Evolutionary conservation across 441 rosid genomes (phyloP).

Genomic region (Erodium moschatum): DNA sequence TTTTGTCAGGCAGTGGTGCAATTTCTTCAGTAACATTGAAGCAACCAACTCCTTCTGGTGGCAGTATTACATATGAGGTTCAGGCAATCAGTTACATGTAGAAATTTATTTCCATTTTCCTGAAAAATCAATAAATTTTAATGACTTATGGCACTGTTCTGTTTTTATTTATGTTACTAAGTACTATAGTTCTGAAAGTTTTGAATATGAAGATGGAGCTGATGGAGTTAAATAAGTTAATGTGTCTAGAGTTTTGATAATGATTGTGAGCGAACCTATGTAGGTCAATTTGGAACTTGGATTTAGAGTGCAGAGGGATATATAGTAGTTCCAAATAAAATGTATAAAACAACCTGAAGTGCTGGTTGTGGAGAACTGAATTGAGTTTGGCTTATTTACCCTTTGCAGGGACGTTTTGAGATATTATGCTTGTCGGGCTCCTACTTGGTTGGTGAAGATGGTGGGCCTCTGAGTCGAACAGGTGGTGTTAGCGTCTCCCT

Average conservation of each 20-base stretch:
- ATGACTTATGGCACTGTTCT: background rate
- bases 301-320: background rate
- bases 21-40: conserved; percentile 76
- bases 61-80: conserved; percentile 68
- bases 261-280: background rate
- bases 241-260: too few species aligned
- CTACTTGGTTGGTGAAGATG: conserved; percentile 78
- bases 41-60: conserved; percentile 51
- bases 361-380: background rate
- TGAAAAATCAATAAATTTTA: background rate
- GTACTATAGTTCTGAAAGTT: background rate
- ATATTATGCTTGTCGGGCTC: conserved; percentile 93
- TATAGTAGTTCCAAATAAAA: background rate
- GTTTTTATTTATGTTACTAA: background rate
- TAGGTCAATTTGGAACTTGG: background rate
- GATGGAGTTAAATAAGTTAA: background rate
- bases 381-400: conserved; percentile 23
- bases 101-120: conserved; percentile 6
- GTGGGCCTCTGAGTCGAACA: conserved; percentile 61
- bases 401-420: conserved; percentile 75
- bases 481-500: conserved; percentile 93
- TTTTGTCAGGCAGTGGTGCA: conserved; percentile 84
- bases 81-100: conserved; percentile 18
- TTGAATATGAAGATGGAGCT: background rate
- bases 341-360: background rate